Base-by-base conservation (phyloP, 2,329 filamentous ascomycete genomes). In the Oidium heveae region DNA sequence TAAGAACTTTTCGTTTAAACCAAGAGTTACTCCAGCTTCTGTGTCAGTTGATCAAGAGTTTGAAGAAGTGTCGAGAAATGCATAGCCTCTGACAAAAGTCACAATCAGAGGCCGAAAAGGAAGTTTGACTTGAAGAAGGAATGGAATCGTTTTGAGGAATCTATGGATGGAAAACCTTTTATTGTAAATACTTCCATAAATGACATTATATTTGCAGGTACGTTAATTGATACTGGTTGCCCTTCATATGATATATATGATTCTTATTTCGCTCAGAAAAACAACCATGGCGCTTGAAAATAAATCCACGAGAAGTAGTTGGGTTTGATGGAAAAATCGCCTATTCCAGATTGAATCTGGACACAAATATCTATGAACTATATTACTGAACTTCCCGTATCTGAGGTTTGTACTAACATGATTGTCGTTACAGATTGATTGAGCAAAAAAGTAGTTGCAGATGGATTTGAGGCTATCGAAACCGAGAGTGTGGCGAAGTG, bases 311-410 rank as follows among this genome's bases (percentile, higher is more conserved):
- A n/a, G n/a, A 44, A 44, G 41, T 44, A 20, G 18, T 44, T n/a
- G 41, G 41, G 9, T 4, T 44, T 20, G 2, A 44, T 20, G 41
- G 41, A 2, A 44, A 44, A n/a, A n/a, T 44, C 18, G 43, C 18
- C n/a, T 20, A 15, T 24, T 46, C 36, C 37, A 13, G 52, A 52
- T 12, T n/a, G 52, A 2, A 37, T 53, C 6, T 56, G 47, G 52
- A 6, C 46, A 46, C n/a, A 52, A 16, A 53, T 56, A 16, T 43
- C 52, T 33, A 56, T 56, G 33, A 52, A 28, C 7, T 28, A 4
- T 28, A 28, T 28, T 28, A 28, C 24, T 7, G 7, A 28, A 28
- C 24, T 28, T 7, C 49, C 49, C 10, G 2, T 9, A 9, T n/a
- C 33, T 16, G n/a, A 36, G 15, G 49, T 28, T 24, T 52, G 33